Evolutionary conservation across 495 filamentous ascomycete species (phyloP).

Genomic region (Xeromyces bisporus): DNA sequence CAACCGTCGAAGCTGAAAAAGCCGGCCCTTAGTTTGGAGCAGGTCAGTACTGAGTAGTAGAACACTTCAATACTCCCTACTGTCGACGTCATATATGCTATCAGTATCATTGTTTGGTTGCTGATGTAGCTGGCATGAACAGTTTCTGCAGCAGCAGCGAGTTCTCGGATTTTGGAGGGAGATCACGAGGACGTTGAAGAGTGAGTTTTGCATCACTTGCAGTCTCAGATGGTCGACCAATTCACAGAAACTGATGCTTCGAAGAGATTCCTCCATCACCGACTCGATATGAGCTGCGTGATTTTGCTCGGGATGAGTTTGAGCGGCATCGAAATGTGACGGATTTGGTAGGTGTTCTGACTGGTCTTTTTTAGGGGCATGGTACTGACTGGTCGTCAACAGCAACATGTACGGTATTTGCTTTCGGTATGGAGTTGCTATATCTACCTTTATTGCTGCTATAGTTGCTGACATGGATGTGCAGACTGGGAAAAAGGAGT

Average conservation of each 20-base stretch:
- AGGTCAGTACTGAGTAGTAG: conserved; percentile 15
- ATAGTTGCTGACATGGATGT: conserved; percentile 3
- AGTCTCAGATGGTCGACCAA: background rate
- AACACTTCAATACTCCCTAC: too few species aligned
- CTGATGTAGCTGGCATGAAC: background rate
- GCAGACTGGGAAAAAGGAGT: conserved; percentile 42
- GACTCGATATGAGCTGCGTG: conserved; percentile 46
- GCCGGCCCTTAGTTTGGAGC: conserved; percentile 23
- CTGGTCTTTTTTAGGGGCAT: too few species aligned
- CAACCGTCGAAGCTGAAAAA: conserved; percentile 22
- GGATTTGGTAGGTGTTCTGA: conserved; percentile 39
- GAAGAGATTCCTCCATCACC: conserved; percentile 26
- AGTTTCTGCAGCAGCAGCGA: conserved; percentile 29
- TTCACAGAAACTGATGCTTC: background rate
- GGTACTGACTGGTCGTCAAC: background rate
- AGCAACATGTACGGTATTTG: conserved; percentile 42
- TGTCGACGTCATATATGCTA: too few species aligned
- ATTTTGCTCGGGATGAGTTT: conserved; percentile 62
- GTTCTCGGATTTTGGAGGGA: conserved; percentile 25
- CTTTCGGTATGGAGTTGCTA: conserved; percentile 25
- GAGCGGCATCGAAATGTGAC: conserved; percentile 52
- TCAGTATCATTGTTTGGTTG: too few species aligned
- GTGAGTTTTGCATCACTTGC: conserved; percentile 9
- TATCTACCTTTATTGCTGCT: background rate
- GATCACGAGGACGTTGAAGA: conserved; percentile 21